These are phyloP conservation scores for Obba rivulosa DNA, from an alignment of 768 basidiomycete species.

Conservation along the genomic window DNA sequence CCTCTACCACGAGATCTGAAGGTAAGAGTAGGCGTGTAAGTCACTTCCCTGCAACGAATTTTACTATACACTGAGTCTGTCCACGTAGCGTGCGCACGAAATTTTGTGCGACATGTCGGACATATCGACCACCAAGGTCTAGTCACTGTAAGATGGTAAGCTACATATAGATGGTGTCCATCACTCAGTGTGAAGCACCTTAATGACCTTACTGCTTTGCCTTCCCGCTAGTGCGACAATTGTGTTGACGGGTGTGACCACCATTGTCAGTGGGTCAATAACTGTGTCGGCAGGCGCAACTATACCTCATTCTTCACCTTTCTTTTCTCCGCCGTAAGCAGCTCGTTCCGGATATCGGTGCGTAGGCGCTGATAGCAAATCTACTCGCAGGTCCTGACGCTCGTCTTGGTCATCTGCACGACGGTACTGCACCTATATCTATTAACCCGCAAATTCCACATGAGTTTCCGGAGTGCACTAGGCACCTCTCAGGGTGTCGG, in stretches of 20 bases:
- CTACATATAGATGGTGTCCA: conserved; percentile 1
- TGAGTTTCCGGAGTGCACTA: conserved; percentile 44
- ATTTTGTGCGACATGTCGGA: conserved; percentile 90
- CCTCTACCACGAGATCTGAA: conserved; percentile 81
- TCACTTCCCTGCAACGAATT: conserved; percentile 6
- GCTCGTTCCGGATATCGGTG: conserved; percentile 1
- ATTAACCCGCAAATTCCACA: conserved; percentile 44
- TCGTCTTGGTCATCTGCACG: conserved; percentile 74
- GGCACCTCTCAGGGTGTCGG: conserved; percentile 48
- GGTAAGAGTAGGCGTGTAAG: conserved; percentile 73
- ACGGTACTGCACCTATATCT: conserved; percentile 78
- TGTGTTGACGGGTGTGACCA: conserved; percentile 96
- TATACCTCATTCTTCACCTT: conserved; percentile 91
- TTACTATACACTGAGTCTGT: background rate
- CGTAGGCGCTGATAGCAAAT: conserved; percentile 3
- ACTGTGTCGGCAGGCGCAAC: conserved; percentile 92
- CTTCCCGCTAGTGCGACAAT: conserved; percentile 94
- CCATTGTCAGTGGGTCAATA: conserved; percentile 90
- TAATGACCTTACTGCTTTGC: too few relatives aligned
- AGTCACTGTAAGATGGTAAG: conserved; percentile 93
- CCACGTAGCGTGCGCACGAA: conserved; percentile 75
- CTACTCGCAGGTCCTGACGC: conserved; percentile 54
- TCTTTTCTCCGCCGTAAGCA: conserved; percentile 68
- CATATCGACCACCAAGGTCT: conserved; percentile 88
- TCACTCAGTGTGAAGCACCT: too few relatives aligned